A percentile compares a stretch with the other conserved stretches of the same genome.
These are phyloP conservation scores for Ascochyta fabae DNA, from an alignment of 2,329 filamentous ascomycete genomes.

Conservation along the genomic window DNA sequence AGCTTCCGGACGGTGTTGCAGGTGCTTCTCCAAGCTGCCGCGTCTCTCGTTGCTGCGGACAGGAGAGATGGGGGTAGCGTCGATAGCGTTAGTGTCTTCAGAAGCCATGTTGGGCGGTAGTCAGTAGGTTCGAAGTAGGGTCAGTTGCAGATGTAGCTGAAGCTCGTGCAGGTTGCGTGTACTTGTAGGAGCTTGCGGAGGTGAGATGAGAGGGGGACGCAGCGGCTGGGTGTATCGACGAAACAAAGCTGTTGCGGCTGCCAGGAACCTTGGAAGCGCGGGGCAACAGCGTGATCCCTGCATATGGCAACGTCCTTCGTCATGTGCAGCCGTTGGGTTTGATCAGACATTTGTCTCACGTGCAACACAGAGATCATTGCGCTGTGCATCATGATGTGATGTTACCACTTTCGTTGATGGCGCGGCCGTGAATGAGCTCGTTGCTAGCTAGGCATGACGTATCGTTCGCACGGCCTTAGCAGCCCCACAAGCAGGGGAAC, in stretches of 20 bases:
- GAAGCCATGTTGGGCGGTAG: conserved; percentile 35
- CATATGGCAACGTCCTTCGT: conserved; percentile 22
- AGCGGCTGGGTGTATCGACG: conserved; percentile 21
- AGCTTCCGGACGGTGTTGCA: conserved; percentile 57
- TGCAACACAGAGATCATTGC: conserved; percentile 23
- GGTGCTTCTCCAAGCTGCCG: conserved; percentile 55
- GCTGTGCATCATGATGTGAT: conserved; percentile 6
- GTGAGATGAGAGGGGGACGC: conserved; percentile 17
- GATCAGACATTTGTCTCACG: conserved; percentile 23
- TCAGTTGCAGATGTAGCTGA: conserved; percentile 7
- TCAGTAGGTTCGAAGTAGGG: conserved; percentile 14
- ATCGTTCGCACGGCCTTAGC: conserved; percentile 1
- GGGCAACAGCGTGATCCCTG: conserved; percentile 30
- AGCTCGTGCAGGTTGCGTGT: conserved; percentile 9
- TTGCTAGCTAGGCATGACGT: conserved; percentile 10
- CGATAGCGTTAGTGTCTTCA: conserved; percentile 35
- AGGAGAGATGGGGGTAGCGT: conserved; percentile 52
- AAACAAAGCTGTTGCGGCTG: conserved; percentile 19
- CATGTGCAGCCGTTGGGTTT: conserved; percentile 23
- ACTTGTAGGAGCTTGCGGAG: conserved; percentile 20
- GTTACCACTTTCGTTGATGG: conserved; percentile 4
- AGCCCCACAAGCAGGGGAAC: background rate
- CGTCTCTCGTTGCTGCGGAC: conserved; percentile 66
- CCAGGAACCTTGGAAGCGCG: conserved; percentile 25
- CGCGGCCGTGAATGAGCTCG: conserved; percentile 1